These are phyloP conservation scores for Trichoderma sp. DNA, from an alignment of 2,329 filamentous ascomycete genomes.

Conservation along the genomic window DNA sequence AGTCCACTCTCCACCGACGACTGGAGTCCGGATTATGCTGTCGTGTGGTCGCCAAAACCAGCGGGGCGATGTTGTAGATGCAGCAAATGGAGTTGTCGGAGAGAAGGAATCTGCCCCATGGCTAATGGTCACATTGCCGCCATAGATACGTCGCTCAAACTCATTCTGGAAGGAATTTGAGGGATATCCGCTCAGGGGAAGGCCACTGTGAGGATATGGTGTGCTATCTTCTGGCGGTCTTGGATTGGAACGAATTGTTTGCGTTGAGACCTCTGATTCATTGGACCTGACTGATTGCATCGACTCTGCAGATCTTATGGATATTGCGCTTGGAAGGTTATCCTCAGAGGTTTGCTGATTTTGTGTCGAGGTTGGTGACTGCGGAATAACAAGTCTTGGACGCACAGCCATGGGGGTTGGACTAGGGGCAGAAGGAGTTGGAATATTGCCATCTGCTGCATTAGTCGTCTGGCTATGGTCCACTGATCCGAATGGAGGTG, in stretches of 20 bases:
- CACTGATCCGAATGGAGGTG: background rate
- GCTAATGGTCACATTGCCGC: slow-evolving; percentile 21
- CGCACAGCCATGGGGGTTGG: slow-evolving; percentile 32
- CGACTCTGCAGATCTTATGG: slow-evolving; percentile 25
- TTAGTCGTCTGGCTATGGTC: background rate
- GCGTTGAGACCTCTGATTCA: slow-evolving; percentile 25
- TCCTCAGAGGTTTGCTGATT: slow-evolving; percentile 7
- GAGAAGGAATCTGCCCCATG: slow-evolving; percentile 1
- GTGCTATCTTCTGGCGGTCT: slow-evolving; percentile 33
- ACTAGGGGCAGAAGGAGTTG: slow-evolving; percentile 35
- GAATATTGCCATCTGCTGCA: slow-evolving; percentile 21
- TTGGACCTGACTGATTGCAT: slow-evolving; percentile 24
- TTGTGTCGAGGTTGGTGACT: slow-evolving; percentile 23
- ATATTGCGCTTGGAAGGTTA: slow-evolving; percentile 23
- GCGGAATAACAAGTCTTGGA: slow-evolving; percentile 31
- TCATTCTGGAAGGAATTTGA: slow-evolving; percentile 15
- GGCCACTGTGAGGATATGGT: slow-evolving; percentile 29
- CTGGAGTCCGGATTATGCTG: slow-evolving; percentile 22
- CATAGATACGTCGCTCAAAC: slow-evolving; percentile 23
- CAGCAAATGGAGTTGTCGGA: slow-evolving; percentile 24
- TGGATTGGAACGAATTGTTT: slow-evolving; percentile 29
- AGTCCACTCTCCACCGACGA: slow-evolving; percentile 18
- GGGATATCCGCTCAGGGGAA: slow-evolving; percentile 25
- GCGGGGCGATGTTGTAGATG: slow-evolving; percentile 21
- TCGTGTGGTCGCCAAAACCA: slow-evolving; percentile 27